Conservation (phyloP, 345 rosid species). For the Cardamine chenopodiifolia region DNA sequence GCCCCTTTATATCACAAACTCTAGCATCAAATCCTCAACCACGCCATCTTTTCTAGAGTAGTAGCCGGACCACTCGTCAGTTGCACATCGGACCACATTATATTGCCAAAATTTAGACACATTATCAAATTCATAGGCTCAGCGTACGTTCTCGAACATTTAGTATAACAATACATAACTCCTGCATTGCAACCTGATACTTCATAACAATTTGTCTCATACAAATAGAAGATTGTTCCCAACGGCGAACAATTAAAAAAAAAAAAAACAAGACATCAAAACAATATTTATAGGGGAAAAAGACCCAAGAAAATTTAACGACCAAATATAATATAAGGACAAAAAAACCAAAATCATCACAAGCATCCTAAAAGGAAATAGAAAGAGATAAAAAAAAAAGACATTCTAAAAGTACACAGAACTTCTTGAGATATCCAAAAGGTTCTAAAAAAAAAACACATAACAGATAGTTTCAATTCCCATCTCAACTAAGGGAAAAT, state of each 20-base stretch:
- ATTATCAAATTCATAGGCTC: neutral
- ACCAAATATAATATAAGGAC: constrained; percentile 27
- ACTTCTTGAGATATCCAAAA: constrained; percentile 25
- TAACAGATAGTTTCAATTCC: constrained; percentile 42
- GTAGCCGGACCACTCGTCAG: neutral
- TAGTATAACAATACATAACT: neutral
- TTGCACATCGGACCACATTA: neutral
- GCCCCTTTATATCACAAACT: neutral
- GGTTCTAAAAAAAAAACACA: constrained; percentile 33
- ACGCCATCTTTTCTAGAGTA: neutral
- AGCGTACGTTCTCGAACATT: neutral
- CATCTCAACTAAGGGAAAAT: constrained; percentile 37
- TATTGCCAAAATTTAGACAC: neutral
- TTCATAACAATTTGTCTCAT: neutral
- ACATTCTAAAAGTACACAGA: constrained; percentile 34
- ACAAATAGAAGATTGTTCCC: neutral
- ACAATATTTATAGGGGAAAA: neutral
- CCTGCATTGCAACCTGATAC: neutral
- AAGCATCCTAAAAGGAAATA: constrained; percentile 38
- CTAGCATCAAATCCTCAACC: neutral
- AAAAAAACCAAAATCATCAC: constrained; percentile 35
- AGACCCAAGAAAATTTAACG: constrained; percentile 7
- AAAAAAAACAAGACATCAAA: neutral
- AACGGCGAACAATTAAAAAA: neutral
- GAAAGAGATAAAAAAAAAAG: neutral